Evolutionary conservation across 2,329 filamentous ascomycete species (phyloP).

Genomic region (Periconia sp.): DNA sequence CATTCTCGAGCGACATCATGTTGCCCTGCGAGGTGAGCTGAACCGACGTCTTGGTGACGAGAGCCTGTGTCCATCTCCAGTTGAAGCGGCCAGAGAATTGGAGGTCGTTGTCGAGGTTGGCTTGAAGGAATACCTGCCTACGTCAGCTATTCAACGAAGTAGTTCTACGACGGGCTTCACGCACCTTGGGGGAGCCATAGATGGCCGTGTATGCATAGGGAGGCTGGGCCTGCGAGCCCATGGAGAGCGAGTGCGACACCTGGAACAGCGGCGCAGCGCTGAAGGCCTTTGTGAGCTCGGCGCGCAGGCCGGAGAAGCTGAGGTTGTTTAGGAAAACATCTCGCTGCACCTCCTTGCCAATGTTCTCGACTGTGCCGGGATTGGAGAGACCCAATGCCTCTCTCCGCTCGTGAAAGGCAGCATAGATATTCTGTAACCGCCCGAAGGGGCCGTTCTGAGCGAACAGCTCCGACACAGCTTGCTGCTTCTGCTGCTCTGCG

Average conservation of each 20-base stretch:
- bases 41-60: conserved; percentile 86
- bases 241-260: conserved; percentile 94
- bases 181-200: conserved; percentile 90
- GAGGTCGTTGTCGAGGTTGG: conserved; percentile 91
- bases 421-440: conserved; percentile 77
- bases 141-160: conserved; percentile 24
- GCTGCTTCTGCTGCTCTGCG: conserved; percentile 31
- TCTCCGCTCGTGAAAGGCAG: conserved; percentile 82
- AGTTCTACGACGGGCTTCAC: conserved; percentile 36
- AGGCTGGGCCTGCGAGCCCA: conserved; percentile 86
- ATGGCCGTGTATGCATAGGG: conserved; percentile 95
- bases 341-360: conserved; percentile 90
- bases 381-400: conserved; percentile 87
- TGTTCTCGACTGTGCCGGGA: conserved; percentile 88
- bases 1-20: conserved; percentile 92
- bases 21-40: conserved; percentile 86
- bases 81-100: conserved; percentile 89
- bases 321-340: conserved; percentile 96
- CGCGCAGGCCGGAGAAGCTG: conserved; percentile 94
- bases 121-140: conserved; percentile 87
- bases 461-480: conserved; percentile 64
- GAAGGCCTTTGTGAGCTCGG: conserved; percentile 96
- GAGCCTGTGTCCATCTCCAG: conserved; percentile 80
- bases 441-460: conserved; percentile 78
- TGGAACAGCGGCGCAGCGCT: conserved; percentile 94